A percentile compares a stretch with the other conserved stretches of the same genome.
Evolutionary conservation across 208 protist genomes (phyloP).

Genomic region (Trypanosoma cruzi): DNA sequence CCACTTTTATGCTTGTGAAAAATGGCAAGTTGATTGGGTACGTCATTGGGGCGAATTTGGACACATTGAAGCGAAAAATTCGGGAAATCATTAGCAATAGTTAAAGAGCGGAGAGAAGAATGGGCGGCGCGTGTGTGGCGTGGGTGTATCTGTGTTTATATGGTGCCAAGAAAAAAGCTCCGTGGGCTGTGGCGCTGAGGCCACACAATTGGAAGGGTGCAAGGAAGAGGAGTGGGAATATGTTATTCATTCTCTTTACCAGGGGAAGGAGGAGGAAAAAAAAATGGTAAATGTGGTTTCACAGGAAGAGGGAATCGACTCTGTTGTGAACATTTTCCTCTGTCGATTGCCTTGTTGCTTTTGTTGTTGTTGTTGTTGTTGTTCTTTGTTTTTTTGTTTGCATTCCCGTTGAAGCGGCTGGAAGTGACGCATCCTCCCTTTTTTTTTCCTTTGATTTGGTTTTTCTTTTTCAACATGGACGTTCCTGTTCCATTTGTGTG

Average conservation of each 20-base stretch:
- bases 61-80: slow-evolving; percentile 63
- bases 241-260: too few species aligned
- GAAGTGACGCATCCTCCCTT: not conserved
- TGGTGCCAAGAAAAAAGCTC: not conserved
- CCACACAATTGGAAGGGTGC: too few species aligned
- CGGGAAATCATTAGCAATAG: slow-evolving; percentile 33
- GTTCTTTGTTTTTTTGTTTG: not conserved
- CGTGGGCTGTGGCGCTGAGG: too few species aligned
- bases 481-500: not conserved
- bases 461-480: not conserved
- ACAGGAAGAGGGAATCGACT: not conserved
- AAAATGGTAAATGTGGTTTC: not conserved
- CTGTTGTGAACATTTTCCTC: not conserved
- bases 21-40: slow-evolving; percentile 58
- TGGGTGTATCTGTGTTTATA: not conserved
- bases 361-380: too few species aligned
- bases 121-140: not conserved
- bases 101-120: not conserved
- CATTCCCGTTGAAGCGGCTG: not conserved
- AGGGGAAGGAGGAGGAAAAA: not conserved
- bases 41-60: slow-evolving; percentile 80
- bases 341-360: too few species aligned
- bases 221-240: not conserved
- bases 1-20: slow-evolving; percentile 77
- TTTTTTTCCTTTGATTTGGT: not conserved